Conservation (phyloP, 495 filamentous ascomycete genomes). For the Neurospora terricola region DNA sequence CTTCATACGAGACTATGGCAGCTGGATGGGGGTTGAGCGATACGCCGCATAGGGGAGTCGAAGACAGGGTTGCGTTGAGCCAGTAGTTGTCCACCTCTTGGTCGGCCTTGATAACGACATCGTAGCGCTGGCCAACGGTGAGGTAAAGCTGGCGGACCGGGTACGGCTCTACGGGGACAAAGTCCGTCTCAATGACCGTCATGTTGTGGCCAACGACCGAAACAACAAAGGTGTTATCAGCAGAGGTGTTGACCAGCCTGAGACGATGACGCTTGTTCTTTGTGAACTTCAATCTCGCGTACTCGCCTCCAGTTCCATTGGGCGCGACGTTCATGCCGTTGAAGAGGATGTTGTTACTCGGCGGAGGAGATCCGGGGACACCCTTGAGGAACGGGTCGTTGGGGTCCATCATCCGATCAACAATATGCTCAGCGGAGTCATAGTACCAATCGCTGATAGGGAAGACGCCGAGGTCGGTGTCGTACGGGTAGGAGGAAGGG, state of each 20-base stretch:
- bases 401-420: slow-evolving; percentile 18
- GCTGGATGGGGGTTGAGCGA: slow-evolving; percentile 6
- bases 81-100: slow-evolving; percentile 40
- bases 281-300: slow-evolving; percentile 19
- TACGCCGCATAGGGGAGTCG: not conserved
- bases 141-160: slow-evolving; percentile 32
- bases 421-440: slow-evolving; percentile 3
- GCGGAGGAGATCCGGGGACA: slow-evolving; percentile 5
- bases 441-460: slow-evolving; percentile 27
- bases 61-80: slow-evolving; percentile 19
- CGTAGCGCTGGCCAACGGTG: slow-evolving; percentile 54
- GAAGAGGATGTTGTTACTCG: slow-evolving; percentile 12
- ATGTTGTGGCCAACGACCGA: slow-evolving; percentile 35
- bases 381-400: slow-evolving; percentile 31
- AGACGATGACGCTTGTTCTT: slow-evolving; percentile 31
- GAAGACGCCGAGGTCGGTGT: slow-evolving; percentile 41
- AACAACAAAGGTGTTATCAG: slow-evolving; percentile 20
- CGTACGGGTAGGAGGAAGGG: slow-evolving; percentile 34
- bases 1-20: slow-evolving; percentile 8
- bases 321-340: slow-evolving; percentile 29
- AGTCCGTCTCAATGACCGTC: slow-evolving; percentile 34
- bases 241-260: slow-evolving; percentile 37
- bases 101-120: slow-evolving; percentile 52
- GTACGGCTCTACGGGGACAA: slow-evolving; percentile 36
- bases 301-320: slow-evolving; percentile 11